A percentile compares a stretch with the other conserved stretches of the same genome.
These are phyloP conservation scores for Vicia sativa DNA, from an alignment of 306 rosid genomes.

Conservation along the genomic window DNA sequence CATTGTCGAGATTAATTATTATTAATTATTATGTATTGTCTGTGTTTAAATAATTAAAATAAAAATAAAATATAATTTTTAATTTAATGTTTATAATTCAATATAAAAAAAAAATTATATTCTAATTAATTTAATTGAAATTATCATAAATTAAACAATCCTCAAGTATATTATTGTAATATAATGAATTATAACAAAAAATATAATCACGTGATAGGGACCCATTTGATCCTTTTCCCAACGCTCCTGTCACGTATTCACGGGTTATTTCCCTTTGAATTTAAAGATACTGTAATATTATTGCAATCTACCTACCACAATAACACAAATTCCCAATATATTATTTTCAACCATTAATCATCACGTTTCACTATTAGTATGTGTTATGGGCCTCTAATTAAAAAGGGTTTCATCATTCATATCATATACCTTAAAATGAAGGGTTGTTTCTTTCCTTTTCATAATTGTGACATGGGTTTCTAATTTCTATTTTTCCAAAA, in stretches of 20 bases:
- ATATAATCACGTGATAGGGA: not conserved
- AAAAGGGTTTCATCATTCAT: constrained; percentile 5
- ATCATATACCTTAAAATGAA: constrained; percentile 13
- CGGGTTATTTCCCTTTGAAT: constrained; percentile 52
- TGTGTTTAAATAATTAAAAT: too few species aligned
- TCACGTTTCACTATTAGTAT: constrained; percentile 22
- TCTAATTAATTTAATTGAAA: too few species aligned
- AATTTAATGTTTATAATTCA: too few species aligned
- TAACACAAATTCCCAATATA: constrained; percentile 22
- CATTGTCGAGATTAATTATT: too few species aligned
- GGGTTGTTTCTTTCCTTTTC: constrained; percentile 34
- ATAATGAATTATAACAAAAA: too few species aligned
- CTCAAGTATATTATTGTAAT: too few species aligned
- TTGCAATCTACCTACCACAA: constrained; percentile 44
- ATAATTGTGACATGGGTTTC: constrained; percentile 30
- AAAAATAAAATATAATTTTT: too few species aligned
- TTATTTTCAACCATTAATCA: constrained; percentile 32
- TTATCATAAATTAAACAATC: too few species aligned
- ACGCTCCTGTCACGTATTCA: constrained; percentile 48
- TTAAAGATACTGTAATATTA: constrained; percentile 41
- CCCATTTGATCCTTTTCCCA: constrained; percentile 30
- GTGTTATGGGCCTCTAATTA: constrained; percentile 30
- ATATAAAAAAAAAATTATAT: too few species aligned
- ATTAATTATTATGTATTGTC: too few species aligned
- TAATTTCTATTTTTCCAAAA: constrained; percentile 10